phyloP scores from a whole-genome alignment of 1,284 basidiomycete species.

The Sporisorium iseilematis-ciliati region DNA sequence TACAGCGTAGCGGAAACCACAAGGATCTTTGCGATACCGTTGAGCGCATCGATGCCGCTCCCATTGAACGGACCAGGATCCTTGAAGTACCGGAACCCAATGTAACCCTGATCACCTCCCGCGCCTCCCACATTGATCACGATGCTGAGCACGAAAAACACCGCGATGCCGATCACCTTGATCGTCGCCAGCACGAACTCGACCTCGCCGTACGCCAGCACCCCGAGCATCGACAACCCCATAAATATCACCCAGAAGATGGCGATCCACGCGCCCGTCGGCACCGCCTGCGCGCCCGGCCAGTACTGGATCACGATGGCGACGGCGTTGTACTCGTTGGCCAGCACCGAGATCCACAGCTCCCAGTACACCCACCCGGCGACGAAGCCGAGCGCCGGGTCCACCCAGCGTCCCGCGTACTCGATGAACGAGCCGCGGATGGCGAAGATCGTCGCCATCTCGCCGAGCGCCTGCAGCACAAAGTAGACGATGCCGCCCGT shows the following conservation, averaged over 20 bases:
- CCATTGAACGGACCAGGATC: conserved; percentile 71
- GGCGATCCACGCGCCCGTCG: conserved; percentile 39
- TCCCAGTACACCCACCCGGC: conserved; percentile 73
- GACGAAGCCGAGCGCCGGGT: conserved; percentile 78
- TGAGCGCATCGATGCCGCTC: conserved; percentile 56
- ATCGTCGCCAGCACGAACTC: conserved; percentile 54
- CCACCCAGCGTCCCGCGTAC: conserved; percentile 82
- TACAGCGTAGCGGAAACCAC: conserved; percentile 78
- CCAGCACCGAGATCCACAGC: conserved; percentile 47
- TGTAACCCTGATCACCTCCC: conserved; percentile 42
- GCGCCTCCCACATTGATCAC: conserved; percentile 51
- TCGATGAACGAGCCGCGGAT: conserved; percentile 80
- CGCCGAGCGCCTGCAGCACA: conserved; percentile 52
- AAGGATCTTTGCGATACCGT: conserved; percentile 72
- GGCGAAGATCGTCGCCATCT: conserved; percentile 72
- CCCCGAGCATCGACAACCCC: conserved; percentile 40
- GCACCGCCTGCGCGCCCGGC: conserved; percentile 30
- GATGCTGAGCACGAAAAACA: conserved; percentile 53
- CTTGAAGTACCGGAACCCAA: conserved; percentile 58
- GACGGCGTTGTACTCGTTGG: conserved; percentile 53
- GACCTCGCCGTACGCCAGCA: conserved; percentile 62
- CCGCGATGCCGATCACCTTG: conserved; percentile 47
- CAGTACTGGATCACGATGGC: conserved; percentile 51
- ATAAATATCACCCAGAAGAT: conserved; percentile 59
- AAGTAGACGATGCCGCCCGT: conserved; percentile 54